Percentiles rank a stretch among this genome's conserved stretches.
phyloP scores from a whole-genome alignment of 2,329 filamentous ascomycete species.

The Chaetomium olivaceum region DNA sequence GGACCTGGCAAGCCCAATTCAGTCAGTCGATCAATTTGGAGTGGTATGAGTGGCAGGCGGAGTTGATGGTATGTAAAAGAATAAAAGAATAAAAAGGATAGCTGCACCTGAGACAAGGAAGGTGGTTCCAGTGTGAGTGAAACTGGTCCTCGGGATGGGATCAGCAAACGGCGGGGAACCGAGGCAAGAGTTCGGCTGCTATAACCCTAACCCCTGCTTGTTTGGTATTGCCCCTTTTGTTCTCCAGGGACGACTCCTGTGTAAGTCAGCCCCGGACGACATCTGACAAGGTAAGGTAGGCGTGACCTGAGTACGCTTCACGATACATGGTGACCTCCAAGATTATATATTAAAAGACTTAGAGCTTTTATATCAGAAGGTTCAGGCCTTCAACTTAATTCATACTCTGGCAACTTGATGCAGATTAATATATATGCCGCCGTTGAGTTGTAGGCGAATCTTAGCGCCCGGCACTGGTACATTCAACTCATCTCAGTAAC shows the following conservation, averaged over 20 bases:
- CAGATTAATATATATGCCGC: background rate
- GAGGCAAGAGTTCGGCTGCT: constrained; percentile 9
- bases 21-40: background rate
- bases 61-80: background rate
- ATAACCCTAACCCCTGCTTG: constrained; percentile 23
- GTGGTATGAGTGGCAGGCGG: background rate
- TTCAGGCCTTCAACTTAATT: too few species aligned
- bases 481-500: background rate
- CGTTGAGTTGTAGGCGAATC: background rate
- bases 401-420: background rate
- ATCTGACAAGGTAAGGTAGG: background rate
- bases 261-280: background rate
- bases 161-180: constrained; percentile 19
- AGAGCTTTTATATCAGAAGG: too few species aligned
- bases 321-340: background rate
- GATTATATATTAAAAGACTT: background rate
- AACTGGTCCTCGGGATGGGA: background rate
- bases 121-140: background rate
- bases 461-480: background rate
- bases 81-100: background rate
- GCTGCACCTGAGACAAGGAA: background rate
- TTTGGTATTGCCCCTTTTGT: background rate
- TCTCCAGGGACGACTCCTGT: background rate
- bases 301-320: background rate
- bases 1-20: background rate